Base-by-base conservation (phyloP, 768 basidiomycete genomes). In the Rhodosporidiobolus odoratus region DNA sequence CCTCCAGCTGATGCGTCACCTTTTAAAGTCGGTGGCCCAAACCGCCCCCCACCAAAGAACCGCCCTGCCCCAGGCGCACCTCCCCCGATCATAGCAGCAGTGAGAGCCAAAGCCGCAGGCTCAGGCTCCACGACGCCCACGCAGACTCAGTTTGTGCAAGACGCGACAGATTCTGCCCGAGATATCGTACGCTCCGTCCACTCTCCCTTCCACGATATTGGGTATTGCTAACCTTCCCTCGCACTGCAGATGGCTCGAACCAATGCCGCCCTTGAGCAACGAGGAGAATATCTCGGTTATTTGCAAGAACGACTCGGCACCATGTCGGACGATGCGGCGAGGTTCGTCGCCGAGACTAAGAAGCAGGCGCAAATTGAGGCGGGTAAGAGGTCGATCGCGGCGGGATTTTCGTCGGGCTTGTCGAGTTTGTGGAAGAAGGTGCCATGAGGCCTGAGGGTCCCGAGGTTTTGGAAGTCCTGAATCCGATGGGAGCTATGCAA, bases 261-360 rank as follows among this genome's bases (percentile, higher is more conserved):
- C 38, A 66, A 68, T n/a, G 69, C 76, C 21, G 76, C 76, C 3
- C 64, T 77, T 27, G 64, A 71, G 61, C 65, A 75, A 64, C 60
- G 76, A 6, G 75, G 72, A 17, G 74, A 77, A 58, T 58, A 68
- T n/a, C 67, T 77, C 10, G 59, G 57, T 34, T 62, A 65, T 56
- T 40, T 77, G n/a, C 65, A 69, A 41, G 75, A 77, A 34, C 65
- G 67, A 7, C 66, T 77, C n/a, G 66, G 63, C 16, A 19, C 43
- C 17, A 61, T 64, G 35, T 65, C 65, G 23, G 64, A 68, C 38
- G 70, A 73, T 7, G 75, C 75, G 21, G 60, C 66, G 21, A 66
- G 74, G 61, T 76, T 74, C 25, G 72, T 68, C 7, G 34, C 15
- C 48, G 75, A 74, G 52, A 63, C 71, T 17, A 65, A 67, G 53